phyloP scores from a whole-genome alignment of 163 green algal genomes.

The Volvox carteri region DNA sequence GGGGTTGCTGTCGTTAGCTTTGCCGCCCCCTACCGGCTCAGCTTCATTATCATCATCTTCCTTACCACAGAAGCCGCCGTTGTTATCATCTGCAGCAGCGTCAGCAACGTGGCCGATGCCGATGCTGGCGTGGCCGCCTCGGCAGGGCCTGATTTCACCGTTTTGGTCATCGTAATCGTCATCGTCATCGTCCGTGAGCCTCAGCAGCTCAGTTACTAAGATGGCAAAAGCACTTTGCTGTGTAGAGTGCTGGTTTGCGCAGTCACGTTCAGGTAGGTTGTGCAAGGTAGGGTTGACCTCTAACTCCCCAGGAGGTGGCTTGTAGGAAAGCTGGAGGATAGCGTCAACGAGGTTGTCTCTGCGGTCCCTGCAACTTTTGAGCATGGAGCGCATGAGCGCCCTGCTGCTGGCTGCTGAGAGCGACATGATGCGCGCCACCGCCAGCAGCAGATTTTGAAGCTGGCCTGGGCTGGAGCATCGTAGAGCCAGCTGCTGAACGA shows the following conservation, averaged over 20 bases:
- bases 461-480: neutral
- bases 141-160: too few relatives aligned
- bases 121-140: too few relatives aligned
- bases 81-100: neutral
- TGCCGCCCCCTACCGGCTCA: too few relatives aligned
- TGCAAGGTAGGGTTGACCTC: neutral
- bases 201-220: neutral
- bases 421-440: neutral
- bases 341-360: neutral
- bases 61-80: neutral
- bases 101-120: neutral
- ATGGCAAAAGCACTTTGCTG: neutral
- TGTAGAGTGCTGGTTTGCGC: neutral
- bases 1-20: too few relatives aligned
- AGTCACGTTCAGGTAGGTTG: neutral
- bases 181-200: neutral
- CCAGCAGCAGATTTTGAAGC: slow-evolving; percentile 10
- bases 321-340: neutral
- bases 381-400: neutral
- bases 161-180: neutral
- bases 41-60: neutral
- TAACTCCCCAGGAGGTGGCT: neutral
- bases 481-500: slow-evolving; percentile 13
- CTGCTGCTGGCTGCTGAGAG: neutral
- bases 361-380: neutral